Base-by-base conservation (phyloP, 768 basidiomycete genomes). In the Guyanaporus albipodus region DNA sequence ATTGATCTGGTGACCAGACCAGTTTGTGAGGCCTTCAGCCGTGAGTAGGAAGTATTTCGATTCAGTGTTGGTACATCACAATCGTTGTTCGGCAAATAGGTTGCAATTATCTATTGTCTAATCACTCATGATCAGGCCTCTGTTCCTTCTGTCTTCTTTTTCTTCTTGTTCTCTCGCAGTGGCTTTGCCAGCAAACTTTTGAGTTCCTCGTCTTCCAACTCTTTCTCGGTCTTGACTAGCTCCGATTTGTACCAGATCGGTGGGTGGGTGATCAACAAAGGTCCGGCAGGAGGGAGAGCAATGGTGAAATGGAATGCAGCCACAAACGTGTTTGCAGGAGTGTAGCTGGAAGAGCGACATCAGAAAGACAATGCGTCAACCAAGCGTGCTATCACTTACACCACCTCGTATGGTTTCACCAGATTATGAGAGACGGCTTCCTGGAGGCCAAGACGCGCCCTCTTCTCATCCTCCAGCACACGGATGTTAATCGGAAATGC, bases 281-380 rank as follows among this genome's bases (percentile, higher is more conserved):
- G 95, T 23, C 96, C 96, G 42, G 80, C 87, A 37, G 95, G 85
- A 29, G 89, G 83, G 18, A 99, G 80, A 29, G 91, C 92, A 61
- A 99, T 83, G 35, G 95, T 99, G 73, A 96, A 93, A 75, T 97
- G 94, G 80, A 94, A 96, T 8, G 86, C 89, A 44, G 95, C 94
- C 36, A 97, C 91, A 48, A 87, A 82, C 15, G 91, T 91, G 56
- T 79, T 85, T 22, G 81, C 52, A 33, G 87, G 86, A 6, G 93
- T 92, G 69, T 85, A 89, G 46, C 88, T 88, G 49, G 40, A 6
- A n/a, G 2, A 40, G 6, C 4, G 39, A 23, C 8, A 29, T 50
- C 43, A 54, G 31, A 34, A 36, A 38, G 22, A n/a, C 38, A 19
- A 14, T 33, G 17, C 17, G 4, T 22, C 0, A 8, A 44, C 44